A percentile compares a stretch with the other conserved stretches of the same genome.
These are phyloP conservation scores for Penicillium bialowiezense DNA, from an alignment of 495 filamentous ascomycete species.

Conservation along the genomic window DNA sequence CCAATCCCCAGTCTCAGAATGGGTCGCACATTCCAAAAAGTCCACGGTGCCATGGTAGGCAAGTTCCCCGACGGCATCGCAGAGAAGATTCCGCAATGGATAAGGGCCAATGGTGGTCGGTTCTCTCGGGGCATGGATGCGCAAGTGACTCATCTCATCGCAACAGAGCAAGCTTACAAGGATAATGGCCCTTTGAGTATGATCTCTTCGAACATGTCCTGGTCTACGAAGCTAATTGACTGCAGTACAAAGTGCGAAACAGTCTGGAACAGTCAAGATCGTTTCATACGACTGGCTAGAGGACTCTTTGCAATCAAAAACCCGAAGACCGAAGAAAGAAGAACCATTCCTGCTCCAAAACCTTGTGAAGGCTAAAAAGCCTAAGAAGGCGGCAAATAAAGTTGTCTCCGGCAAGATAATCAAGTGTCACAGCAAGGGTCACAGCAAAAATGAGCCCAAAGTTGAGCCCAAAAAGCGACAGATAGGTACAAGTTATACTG, in stretches of 20 bases:
- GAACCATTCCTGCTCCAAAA: slow-evolving; percentile 44
- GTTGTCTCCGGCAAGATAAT: slow-evolving; percentile 13
- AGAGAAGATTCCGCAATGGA: slow-evolving; percentile 53
- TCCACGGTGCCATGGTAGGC: slow-evolving; percentile 31
- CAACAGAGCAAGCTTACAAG: slow-evolving; percentile 49
- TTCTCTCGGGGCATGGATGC: slow-evolving; percentile 37
- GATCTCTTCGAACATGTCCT: not conserved
- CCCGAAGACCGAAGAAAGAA: slow-evolving; percentile 34
- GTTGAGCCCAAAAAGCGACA: too few species aligned
- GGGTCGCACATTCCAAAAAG: slow-evolving; percentile 30
- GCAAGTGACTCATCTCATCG: slow-evolving; percentile 59
- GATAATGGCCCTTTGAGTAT: slow-evolving; percentile 44
- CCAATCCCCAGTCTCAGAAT: slow-evolving; percentile 25
- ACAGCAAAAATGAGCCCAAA: too few species aligned
- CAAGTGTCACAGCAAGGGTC: slow-evolving; percentile 1
- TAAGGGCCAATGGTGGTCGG: slow-evolving; percentile 49
- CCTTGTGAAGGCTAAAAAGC: slow-evolving; percentile 28
- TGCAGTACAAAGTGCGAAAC: slow-evolving; percentile 43
- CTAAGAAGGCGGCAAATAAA: slow-evolving; percentile 18
- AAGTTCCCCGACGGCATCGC: slow-evolving; percentile 35
- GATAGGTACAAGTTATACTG: slow-evolving; percentile 6
- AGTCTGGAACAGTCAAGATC: slow-evolving; percentile 42
- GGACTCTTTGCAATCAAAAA: slow-evolving; percentile 42
- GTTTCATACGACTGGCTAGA: slow-evolving; percentile 63
- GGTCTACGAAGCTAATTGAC: not conserved